Evolutionary conservation across 2,329 filamentous ascomycete species (phyloP).

Genomic region (Alternaria sp.): DNA sequence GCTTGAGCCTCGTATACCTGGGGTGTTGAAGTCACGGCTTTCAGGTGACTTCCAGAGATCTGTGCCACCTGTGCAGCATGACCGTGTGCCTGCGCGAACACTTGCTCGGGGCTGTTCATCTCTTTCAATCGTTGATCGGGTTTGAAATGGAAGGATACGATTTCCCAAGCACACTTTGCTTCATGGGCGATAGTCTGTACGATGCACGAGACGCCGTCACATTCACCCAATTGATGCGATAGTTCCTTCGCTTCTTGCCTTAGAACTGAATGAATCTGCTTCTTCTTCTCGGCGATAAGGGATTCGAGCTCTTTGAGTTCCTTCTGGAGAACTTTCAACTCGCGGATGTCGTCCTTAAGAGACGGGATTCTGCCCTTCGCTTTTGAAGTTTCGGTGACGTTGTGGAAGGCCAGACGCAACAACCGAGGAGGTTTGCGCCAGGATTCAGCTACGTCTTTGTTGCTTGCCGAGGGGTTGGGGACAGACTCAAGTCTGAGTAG

Average conservation of each 20-base stretch:
- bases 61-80: conserved; percentile 26
- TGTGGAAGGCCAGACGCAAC: conserved; percentile 36
- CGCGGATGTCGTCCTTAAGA: conserved; percentile 50
- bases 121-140: conserved; percentile 19
- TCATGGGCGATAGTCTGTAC: conserved; percentile 48
- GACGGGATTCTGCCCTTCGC: conserved; percentile 20
- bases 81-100: conserved; percentile 23
- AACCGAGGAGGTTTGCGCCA: conserved; percentile 48
- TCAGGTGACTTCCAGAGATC: conserved; percentile 21
- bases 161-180: conserved; percentile 43
- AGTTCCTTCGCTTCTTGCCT: conserved; percentile 41
- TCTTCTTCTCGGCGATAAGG: conserved; percentile 46
- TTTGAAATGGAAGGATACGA: conserved; percentile 39
- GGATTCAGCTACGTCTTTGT: conserved; percentile 36
- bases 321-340: conserved; percentile 49
- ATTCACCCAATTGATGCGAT: conserved; percentile 50
- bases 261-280: conserved; percentile 40
- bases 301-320: conserved; percentile 48
- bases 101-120: conserved; percentile 38
- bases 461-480: conserved; percentile 39
- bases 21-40: conserved; percentile 13
- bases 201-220: conserved; percentile 53
- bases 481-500: conserved; percentile 45
- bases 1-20: conserved; percentile 22
- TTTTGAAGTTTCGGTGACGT: conserved; percentile 8